Conservation (phyloP, 805 yeast species). For the Sugiyamaella valdiviana region DNA sequence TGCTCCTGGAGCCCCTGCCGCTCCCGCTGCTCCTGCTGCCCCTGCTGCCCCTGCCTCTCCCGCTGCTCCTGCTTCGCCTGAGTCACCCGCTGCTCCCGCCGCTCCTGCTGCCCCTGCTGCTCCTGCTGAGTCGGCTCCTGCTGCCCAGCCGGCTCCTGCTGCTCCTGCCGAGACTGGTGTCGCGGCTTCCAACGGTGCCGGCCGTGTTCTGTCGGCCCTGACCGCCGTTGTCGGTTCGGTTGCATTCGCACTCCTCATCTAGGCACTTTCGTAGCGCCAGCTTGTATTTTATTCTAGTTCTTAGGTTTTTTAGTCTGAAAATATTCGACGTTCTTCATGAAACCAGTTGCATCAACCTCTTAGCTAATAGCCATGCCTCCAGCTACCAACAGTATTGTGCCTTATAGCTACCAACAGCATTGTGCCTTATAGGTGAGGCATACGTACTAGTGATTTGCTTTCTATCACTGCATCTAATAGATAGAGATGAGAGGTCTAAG, state of each 20-base stretch:
- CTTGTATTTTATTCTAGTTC: neutral
- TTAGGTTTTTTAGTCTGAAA: too few relatives aligned
- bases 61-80: neutral
- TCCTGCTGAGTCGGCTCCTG: too few relatives aligned
- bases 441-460: too few relatives aligned
- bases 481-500: too few relatives aligned
- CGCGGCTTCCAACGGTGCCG: constrained; percentile 3
- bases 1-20: constrained; percentile 3
- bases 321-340: too few relatives aligned
- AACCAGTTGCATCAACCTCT: too few relatives aligned
- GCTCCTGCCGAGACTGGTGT: neutral
- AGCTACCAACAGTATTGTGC: too few relatives aligned
- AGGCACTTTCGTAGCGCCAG: too few relatives aligned
- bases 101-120: neutral
- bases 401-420: too few relatives aligned
- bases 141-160: neutral
- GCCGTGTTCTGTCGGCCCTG: neutral
- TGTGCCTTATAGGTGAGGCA: too few relatives aligned
- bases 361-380: too few relatives aligned
- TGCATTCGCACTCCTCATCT: constrained; percentile 9
- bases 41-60: constrained; percentile 1
- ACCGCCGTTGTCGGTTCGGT: constrained; percentile 4
- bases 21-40: neutral
- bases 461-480: too few relatives aligned
- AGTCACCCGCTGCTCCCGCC: neutral